Evolutionary conservation across 106 monocot species (phyloP).

Genomic region (Cymbidium sinense): DNA sequence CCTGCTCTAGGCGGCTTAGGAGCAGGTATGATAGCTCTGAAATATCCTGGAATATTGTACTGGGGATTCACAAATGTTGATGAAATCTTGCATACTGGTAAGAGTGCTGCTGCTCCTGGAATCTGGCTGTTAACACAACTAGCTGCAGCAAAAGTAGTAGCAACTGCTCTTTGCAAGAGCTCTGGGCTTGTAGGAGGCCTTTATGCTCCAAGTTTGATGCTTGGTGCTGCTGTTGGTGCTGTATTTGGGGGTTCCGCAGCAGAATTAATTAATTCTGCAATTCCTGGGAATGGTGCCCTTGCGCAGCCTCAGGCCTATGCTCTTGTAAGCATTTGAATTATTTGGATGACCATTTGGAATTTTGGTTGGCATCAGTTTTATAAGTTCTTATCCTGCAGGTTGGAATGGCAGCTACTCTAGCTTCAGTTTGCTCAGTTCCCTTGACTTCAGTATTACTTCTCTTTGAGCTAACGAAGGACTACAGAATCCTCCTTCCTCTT

Average conservation of each 20-base stretch:
- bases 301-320: slow-evolving; percentile 99
- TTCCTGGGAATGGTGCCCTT: slow-evolving; percentile 94
- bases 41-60: slow-evolving; percentile 92
- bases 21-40: slow-evolving; percentile 92
- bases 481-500: slow-evolving; percentile 91
- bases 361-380: not conserved
- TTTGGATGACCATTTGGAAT: not conserved
- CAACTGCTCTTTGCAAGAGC: slow-evolving; percentile 97
- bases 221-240: slow-evolving; percentile 99
- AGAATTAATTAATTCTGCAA: slow-evolving; percentile 86
- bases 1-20: slow-evolving; percentile 98
- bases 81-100: slow-evolving; percentile 98
- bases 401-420: slow-evolving; percentile 98
- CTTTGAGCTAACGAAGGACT: slow-evolving; percentile 97
- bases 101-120: slow-evolving; percentile 97
- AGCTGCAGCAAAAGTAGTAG: slow-evolving; percentile 87
- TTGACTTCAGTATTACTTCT: slow-evolving; percentile 96
- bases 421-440: slow-evolving; percentile 99
- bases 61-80: slow-evolving; percentile 99
- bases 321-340: slow-evolving; percentile 41
- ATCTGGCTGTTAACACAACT: slow-evolving; percentile 98
- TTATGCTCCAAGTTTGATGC: slow-evolving; percentile 99
- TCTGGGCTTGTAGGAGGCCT: slow-evolving; percentile 99
- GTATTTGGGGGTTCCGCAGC: slow-evolving; percentile 99
- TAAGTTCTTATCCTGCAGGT: slow-evolving; percentile 41